phyloP scores from a whole-genome alignment of 176 grass and related monocot species.

The Urochloa ruziziensis region DNA sequence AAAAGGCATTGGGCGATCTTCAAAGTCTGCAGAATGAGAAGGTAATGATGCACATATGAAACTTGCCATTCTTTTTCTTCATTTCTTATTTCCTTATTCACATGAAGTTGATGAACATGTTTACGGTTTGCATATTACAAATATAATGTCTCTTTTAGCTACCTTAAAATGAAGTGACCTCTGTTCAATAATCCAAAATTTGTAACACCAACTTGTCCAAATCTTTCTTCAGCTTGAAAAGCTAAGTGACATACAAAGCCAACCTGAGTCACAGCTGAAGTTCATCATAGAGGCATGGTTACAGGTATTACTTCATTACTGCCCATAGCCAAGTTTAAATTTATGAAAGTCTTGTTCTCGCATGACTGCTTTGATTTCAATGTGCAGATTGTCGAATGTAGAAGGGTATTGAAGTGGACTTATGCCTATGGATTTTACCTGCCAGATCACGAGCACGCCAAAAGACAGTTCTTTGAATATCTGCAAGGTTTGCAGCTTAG shows the following conservation, averaged over 20 bases:
- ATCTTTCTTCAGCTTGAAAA: conserved; percentile 84
- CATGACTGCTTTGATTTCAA: conserved; percentile 19
- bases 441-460: conserved; percentile 89
- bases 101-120: background rate
- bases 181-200: conserved; percentile 14
- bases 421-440: conserved; percentile 97
- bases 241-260: conserved; percentile 94
- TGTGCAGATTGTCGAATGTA: conserved; percentile 94
- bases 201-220: background rate
- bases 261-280: conserved; percentile 98
- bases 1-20: conserved; percentile 88
- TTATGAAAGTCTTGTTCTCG: conserved; percentile 5
- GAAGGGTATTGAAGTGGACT: conserved; percentile 99
- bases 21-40: conserved; percentile 88
- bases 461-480: conserved; percentile 98
- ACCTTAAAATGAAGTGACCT: background rate
- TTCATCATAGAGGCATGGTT: conserved; percentile 99
- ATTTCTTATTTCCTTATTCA: background rate
- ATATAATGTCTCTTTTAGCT: background rate
- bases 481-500: conserved; percentile 75
- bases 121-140: background rate
- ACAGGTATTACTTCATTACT: conserved; percentile 61
- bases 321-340: background rate
- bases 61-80: background rate
- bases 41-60: conserved; percentile 42